Conservation (phyloP, 2,329 filamentous ascomycete genomes). For the Rosellinia necatrix region DNA sequence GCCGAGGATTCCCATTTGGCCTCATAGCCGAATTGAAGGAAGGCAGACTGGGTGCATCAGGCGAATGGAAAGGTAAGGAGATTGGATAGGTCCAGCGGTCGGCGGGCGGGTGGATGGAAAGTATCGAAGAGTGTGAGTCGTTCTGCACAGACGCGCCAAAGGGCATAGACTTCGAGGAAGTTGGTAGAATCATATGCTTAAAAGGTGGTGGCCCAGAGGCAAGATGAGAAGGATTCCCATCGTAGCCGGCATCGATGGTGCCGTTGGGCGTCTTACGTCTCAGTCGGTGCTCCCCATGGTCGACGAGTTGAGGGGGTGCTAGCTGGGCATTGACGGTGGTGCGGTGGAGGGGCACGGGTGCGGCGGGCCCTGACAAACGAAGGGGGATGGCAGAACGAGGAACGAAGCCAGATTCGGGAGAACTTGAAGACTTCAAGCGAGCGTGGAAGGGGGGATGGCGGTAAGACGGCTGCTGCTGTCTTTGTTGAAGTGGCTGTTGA, state of each 20-base stretch:
- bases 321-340: constrained; percentile 39
- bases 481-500: not conserved
- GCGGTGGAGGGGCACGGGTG: constrained; percentile 46
- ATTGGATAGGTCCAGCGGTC: constrained; percentile 34
- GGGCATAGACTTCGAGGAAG: constrained; percentile 46
- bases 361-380: constrained; percentile 25
- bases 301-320: constrained; percentile 35
- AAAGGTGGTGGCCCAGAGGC: constrained; percentile 73
- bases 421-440: constrained; percentile 16
- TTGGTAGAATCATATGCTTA: constrained; percentile 82
- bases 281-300: constrained; percentile 72
- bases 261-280: constrained; percentile 92
- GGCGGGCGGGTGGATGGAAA: constrained; percentile 19
- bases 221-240: constrained; percentile 77
- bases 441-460: constrained; percentile 27
- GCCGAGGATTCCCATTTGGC: constrained; percentile 27
- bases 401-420: constrained; percentile 21
- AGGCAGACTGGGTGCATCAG: constrained; percentile 26
- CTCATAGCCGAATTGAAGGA: constrained; percentile 28
- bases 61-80: constrained; percentile 20
- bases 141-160: constrained; percentile 36
- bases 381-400: constrained; percentile 29
- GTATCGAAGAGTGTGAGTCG: constrained; percentile 30
- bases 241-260: constrained; percentile 89
- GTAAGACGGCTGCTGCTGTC: constrained; percentile 12